Conservation (phyloP, 177 flowering plant species). For the Vitis hybrid region DNA sequence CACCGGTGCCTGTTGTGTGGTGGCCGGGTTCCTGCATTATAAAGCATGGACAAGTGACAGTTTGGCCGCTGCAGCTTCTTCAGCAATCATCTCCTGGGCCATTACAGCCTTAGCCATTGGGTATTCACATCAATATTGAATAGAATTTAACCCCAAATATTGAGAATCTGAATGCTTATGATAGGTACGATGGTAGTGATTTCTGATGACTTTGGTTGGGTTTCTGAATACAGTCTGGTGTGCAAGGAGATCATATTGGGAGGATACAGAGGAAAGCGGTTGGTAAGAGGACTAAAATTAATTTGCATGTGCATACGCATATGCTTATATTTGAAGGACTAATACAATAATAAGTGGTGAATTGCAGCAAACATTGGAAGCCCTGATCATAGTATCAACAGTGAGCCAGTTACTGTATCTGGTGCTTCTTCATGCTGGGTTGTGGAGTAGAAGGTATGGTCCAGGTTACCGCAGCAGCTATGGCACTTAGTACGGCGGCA, state of each 20-base stretch:
- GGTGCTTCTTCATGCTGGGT: constrained; percentile 44
- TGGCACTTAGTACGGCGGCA: background rate
- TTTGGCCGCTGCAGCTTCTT: constrained; percentile 48
- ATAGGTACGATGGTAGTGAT: too few species aligned
- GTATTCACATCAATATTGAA: constrained; percentile 15
- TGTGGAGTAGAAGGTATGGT: constrained; percentile 33
- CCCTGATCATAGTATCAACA: constrained; percentile 37
- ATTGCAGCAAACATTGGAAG: constrained; percentile 59
- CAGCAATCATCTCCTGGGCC: constrained; percentile 47
- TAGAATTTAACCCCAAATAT: too few species aligned
- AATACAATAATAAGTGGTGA: too few species aligned
- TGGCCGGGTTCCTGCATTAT: constrained; percentile 41
- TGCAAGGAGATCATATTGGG: constrained; percentile 61
- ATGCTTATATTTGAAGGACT: too few species aligned
- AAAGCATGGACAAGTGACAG: constrained; percentile 42
- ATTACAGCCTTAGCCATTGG: constrained; percentile 53
- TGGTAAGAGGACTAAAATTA: constrained; percentile 31
- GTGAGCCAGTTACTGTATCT: constrained; percentile 46
- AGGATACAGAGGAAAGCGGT: constrained; percentile 59
- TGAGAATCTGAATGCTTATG: too few species aligned
- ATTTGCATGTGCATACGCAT: background rate
- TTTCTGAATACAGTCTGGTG: constrained; percentile 30
- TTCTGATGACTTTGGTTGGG: background rate
- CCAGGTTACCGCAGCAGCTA: constrained; percentile 26
- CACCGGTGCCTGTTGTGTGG: constrained; percentile 36